Evolutionary conservation across 805 yeast genomes (phyloP), one percentile per base, ranked within the genome.

Genomic region (Yamadazyma scolyti): DNA sequence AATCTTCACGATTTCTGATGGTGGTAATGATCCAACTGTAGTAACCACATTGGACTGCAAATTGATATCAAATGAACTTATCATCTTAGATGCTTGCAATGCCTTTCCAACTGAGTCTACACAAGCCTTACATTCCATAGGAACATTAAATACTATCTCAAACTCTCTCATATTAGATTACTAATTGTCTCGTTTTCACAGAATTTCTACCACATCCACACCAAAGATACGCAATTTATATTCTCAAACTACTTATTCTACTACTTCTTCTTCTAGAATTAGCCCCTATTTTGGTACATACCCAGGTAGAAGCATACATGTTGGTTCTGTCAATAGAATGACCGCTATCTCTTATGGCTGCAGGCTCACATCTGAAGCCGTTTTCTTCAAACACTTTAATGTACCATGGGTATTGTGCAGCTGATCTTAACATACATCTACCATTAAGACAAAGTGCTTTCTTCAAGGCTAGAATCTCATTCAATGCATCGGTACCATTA

Each of bases 261-360:
- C 33, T 23, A 20, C 33, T 29, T 39, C 77, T 64, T 39, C 46
- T 26, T 37, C 46, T 34, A 30, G 31, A 27, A 2, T 27, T 19
- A 20, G 25, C 30, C 12, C 25, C 40, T 9, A 31, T 16, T 51
- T 82, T 82, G 17, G 80, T 77, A 54, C 89, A 81, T 12, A 85
- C 75, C 94, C 94, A 84, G 2, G 94, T 83, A 2, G 90, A 81
- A 3, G 94, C 93, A 52, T 84, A 84, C 94, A 84, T 84, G 57
- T 85, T 84, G 42, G 78, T 82, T 42, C 94, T 69, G 54, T 84
- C 94, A 52, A 84, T 84, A 36, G 82, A 66, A 33, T 65, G 59
- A 6, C 85, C 85, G 13, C 79, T 56, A 31, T 60, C 54, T 57
- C 95, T 72, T 14, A 79, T 67, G 10, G 79, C 89, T 12, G 81